Evolutionary conservation across 805 yeast genomes (phyloP).

Genomic region (Yamadazyma kitorensis): DNA sequence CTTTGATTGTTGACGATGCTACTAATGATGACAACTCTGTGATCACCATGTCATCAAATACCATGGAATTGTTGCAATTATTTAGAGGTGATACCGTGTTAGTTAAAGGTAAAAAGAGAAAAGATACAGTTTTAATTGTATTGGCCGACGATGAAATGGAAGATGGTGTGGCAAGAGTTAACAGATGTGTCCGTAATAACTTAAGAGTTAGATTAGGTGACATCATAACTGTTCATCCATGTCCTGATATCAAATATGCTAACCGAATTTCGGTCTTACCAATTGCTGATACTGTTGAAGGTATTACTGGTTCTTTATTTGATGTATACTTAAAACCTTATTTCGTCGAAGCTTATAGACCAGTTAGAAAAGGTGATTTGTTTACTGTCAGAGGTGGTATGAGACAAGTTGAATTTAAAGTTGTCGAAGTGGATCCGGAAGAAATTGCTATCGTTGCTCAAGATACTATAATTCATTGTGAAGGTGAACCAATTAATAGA

Average conservation of each 20-base stretch:
- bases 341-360: constrained; percentile 98
- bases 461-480: constrained; percentile 96
- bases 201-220: constrained; percentile 93
- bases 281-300: constrained; percentile 97
- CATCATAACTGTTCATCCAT: constrained; percentile 84
- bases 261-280: constrained; percentile 92
- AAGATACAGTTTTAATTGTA: constrained; percentile 94
- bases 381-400: constrained; percentile 97
- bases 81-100: constrained; percentile 98
- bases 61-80: constrained; percentile 91
- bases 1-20: constrained; percentile 94
- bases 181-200: constrained; percentile 95
- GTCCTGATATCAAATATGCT: constrained; percentile 98
- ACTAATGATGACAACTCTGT: constrained; percentile 96
- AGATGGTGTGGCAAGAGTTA: constrained; percentile 90
- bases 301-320: constrained; percentile 92
- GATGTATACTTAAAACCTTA: constrained; percentile 97
- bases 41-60: constrained; percentile 89
- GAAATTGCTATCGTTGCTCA: constrained; percentile 98
- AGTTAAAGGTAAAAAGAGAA: constrained; percentile 97
- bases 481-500: constrained; percentile 97
- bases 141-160: constrained; percentile 95
- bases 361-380: constrained; percentile 95
- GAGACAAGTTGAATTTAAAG: constrained; percentile 99
- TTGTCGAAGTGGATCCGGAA: constrained; percentile 96